Evolutionary conservation across 176 grass and related monocot species (phyloP).

Genomic region (Cenchrus fungigraminus): DNA sequence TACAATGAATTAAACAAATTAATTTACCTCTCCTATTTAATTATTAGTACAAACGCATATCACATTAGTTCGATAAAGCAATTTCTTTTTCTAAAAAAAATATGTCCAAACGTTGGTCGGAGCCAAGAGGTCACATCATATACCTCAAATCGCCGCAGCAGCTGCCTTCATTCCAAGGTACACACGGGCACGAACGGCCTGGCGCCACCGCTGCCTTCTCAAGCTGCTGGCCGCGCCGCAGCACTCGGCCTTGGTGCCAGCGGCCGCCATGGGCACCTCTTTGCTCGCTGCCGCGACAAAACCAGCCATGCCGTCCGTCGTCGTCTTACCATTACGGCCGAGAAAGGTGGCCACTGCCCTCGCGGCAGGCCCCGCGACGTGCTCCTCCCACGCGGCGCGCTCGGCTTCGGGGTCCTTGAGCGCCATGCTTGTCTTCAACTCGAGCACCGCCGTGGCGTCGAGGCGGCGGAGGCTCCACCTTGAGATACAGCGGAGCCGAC

Average conservation of each 20-base stretch:
- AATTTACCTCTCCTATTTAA: too few relatives aligned
- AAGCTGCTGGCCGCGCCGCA: neutral
- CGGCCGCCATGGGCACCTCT: neutral
- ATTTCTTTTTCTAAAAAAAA: too few relatives aligned
- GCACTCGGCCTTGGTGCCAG: neutral
- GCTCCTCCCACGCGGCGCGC: conserved; percentile 28
- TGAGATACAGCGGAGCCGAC: too few relatives aligned
- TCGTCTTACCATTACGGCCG: neutral
- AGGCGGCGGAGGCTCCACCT: too few relatives aligned
- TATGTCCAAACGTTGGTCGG: too few relatives aligned
- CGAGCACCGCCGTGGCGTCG: conserved; percentile 17
- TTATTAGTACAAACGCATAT: too few relatives aligned
- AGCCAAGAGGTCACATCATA: neutral
- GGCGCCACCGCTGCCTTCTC: neutral
- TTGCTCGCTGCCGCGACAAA: neutral
- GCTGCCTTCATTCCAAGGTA: neutral
- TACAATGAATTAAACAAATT: too few relatives aligned
- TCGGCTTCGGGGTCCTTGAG: neutral
- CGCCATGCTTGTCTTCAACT: neutral
- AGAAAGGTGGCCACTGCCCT: neutral
- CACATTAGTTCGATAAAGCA: too few relatives aligned
- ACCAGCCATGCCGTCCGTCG: neutral
- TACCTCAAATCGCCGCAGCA: neutral
- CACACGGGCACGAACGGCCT: neutral
- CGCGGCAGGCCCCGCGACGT: conserved; percentile 9